Evolutionary conservation across 352 stramenopile species (phyloP).

Genomic region (Pseudoperonospora humuli): DNA sequence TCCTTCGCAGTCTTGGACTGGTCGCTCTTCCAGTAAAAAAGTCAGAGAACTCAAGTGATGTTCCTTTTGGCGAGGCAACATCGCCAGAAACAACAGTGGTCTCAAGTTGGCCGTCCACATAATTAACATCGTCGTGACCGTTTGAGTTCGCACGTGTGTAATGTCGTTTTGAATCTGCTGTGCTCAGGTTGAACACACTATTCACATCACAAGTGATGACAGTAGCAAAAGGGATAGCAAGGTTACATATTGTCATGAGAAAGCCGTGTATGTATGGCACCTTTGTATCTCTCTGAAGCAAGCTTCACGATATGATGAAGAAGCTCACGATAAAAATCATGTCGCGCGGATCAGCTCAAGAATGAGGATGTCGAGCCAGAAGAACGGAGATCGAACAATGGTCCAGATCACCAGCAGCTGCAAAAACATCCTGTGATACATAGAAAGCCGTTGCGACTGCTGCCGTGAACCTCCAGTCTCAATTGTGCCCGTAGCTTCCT

Average conservation of each 20-base stretch:
- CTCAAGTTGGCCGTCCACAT: constrained; percentile 48
- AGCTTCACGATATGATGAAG: constrained; percentile 60
- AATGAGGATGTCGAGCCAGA: constrained; percentile 41
- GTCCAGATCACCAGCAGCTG: constrained; percentile 46
- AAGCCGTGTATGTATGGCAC: constrained; percentile 59
- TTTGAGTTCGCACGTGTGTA: constrained; percentile 27
- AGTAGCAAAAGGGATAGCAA: constrained; percentile 36
- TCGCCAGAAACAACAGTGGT: constrained; percentile 36
- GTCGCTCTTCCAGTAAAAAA: constrained; percentile 39
- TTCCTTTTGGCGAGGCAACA: constrained; percentile 58
- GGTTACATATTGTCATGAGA: constrained; percentile 51
- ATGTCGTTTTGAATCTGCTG: constrained; percentile 49
- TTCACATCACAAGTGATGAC: constrained; percentile 38
- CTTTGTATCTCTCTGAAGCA: constrained; percentile 43
- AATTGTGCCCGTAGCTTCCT: constrained; percentile 44
- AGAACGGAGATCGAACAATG: constrained; percentile 37
- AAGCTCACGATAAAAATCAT: constrained; percentile 49
- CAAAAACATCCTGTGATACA: constrained; percentile 32
- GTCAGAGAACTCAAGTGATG: constrained; percentile 25
- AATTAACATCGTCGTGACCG: constrained; percentile 43
- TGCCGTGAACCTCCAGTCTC: constrained; percentile 41
- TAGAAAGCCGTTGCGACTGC: constrained; percentile 24
- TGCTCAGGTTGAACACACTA: constrained; percentile 33
- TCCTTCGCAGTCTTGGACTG: constrained; percentile 69
- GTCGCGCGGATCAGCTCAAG: constrained; percentile 35